phyloP scores from a whole-genome alignment of 441 rosid genomes.

The Corymbia citriodora region DNA sequence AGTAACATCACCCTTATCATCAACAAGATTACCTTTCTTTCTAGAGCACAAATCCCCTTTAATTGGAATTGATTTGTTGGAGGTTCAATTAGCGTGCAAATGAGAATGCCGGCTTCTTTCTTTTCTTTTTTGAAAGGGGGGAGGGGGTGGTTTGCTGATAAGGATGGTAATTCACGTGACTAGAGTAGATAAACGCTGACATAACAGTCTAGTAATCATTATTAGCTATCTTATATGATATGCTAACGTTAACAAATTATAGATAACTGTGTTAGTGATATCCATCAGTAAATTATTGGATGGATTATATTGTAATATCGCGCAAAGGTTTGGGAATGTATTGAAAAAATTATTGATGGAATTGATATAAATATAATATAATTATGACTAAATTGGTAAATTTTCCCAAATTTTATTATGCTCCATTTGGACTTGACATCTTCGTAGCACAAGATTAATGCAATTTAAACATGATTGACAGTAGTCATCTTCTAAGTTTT shows the following conservation, averaged over 20 bases:
- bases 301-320: background rate
- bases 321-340: fast-evolving
- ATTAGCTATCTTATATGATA: fast-evolving
- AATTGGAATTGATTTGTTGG: background rate
- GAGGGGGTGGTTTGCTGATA: background rate
- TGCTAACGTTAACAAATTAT: background rate
- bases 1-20: background rate
- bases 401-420: background rate
- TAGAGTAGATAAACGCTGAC: background rate
- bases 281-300: background rate
- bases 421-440: background rate
- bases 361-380: fast-evolving
- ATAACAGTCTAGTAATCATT: fast-evolving
- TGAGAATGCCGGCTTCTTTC: too few species aligned
- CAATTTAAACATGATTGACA: background rate
- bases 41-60: background rate
- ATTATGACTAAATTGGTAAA: background rate
- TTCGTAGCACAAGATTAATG: background rate
- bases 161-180: background rate
- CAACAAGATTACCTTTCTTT: background rate
- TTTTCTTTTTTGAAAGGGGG: too few species aligned
- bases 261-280: background rate
- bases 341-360: fast-evolving
- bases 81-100: too few species aligned
- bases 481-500: background rate